These are phyloP conservation scores for Fraxinus cuspidata DNA, from an alignment of 257 asterid species.

Conservation along the genomic window DNA sequence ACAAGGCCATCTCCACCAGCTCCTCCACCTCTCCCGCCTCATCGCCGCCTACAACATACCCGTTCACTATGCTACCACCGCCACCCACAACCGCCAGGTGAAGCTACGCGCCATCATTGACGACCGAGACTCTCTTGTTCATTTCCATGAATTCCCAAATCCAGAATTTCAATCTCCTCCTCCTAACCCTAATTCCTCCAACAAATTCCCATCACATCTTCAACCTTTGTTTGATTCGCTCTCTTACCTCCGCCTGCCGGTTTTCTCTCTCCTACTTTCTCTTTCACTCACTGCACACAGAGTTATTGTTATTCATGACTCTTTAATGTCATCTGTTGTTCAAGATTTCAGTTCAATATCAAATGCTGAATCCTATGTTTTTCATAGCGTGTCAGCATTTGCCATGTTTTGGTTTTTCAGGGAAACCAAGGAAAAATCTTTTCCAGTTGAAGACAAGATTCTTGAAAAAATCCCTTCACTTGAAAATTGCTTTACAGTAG, in stretches of 20 bases:
- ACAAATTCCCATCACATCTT: conserved; percentile 58
- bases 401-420: conserved; percentile 29
- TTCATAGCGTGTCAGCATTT: conserved; percentile 51
- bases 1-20: conserved; percentile 81
- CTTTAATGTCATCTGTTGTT: conserved; percentile 48
- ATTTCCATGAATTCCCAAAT: conserved; percentile 47
- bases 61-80: conserved; percentile 50
- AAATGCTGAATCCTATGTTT: conserved; percentile 47
- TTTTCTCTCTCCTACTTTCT: conserved; percentile 30
- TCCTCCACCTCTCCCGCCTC: conserved; percentile 62
- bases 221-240: conserved; percentile 38
- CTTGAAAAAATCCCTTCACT: conserved; percentile 20
- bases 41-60: conserved; percentile 49
- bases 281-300: conserved; percentile 25
- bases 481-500: conserved; percentile 43
- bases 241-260: conserved; percentile 41
- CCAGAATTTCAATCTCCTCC: conserved; percentile 40
- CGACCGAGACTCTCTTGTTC: conserved; percentile 43
- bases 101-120: conserved; percentile 36
- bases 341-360: conserved; percentile 34
- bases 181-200: conserved; percentile 36
- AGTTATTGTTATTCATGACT: conserved; percentile 50
- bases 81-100: conserved; percentile 61
- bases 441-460: conserved; percentile 22
- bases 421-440: conserved; percentile 36